phyloP scores from a whole-genome alignment of 345 rosid genomes.

The Melastoma malabathricum region DNA sequence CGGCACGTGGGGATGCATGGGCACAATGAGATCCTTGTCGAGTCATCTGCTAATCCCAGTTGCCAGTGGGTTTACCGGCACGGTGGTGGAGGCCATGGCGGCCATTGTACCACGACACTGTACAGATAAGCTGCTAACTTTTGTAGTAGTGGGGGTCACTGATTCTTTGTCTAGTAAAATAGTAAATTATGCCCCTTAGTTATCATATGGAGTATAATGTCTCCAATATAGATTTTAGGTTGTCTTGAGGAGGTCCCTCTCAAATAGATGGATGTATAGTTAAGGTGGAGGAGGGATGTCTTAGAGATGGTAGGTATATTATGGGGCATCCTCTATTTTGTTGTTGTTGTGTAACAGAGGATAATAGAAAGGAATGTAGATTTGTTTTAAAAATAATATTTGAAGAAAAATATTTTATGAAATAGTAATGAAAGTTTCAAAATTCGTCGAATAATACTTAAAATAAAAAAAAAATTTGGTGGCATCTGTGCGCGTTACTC shows the following conservation, averaged over 20 bases:
- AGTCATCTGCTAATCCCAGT: slow-evolving; percentile 14
- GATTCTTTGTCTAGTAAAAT: slow-evolving; percentile 39
- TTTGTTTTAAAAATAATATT: too few species aligned
- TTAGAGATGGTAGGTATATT: too few species aligned
- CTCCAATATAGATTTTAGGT: slow-evolving; percentile 1
- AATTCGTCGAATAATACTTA: too few species aligned
- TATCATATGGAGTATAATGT: neutral
- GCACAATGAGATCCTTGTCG: slow-evolving; percentile 5
- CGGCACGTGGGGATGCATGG: slow-evolving; percentile 11
- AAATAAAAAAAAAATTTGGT: too few species aligned
- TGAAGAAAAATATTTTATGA: too few species aligned
- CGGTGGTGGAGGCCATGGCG: slow-evolving; percentile 18
- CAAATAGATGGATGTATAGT: slow-evolving; percentile 25
- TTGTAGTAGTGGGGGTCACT: slow-evolving; percentile 29
- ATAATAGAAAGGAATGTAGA: too few species aligned
- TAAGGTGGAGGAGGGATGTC: too few species aligned
- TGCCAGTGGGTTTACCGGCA: slow-evolving; percentile 13
- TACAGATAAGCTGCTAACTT: slow-evolving; percentile 40
- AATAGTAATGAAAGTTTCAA: too few species aligned
- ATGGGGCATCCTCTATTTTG: too few species aligned
- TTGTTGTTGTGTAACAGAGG: too few species aligned
- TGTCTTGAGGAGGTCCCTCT: slow-evolving; percentile 22
- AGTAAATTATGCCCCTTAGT: slow-evolving; percentile 1
- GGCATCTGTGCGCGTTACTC: too few species aligned
- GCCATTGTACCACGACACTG: slow-evolving; percentile 27